phyloP scores from a whole-genome alignment of 1,139 yeast species.

The Blastobotrys petasosporus region DNA sequence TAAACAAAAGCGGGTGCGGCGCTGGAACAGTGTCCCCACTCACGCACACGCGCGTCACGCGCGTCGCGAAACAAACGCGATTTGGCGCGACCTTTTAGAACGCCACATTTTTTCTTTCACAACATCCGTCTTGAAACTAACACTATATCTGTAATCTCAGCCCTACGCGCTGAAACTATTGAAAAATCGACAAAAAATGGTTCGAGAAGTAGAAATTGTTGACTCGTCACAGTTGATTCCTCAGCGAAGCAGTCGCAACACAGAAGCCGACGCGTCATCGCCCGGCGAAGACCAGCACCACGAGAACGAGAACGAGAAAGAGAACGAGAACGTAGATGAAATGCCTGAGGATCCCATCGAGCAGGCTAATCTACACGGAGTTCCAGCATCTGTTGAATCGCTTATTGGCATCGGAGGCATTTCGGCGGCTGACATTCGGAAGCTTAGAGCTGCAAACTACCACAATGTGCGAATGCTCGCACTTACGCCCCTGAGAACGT shows the following conservation, averaged over 20 bases:
- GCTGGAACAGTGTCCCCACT: no score
- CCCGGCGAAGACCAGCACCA: not conserved
- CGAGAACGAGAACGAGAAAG: not conserved
- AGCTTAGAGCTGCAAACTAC: slow-evolving; percentile 74
- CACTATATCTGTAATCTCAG: no score
- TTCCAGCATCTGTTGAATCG: slow-evolving; percentile 13
- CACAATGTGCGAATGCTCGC: slow-evolving; percentile 92
- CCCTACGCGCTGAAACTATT: no score
- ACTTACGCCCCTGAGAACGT: slow-evolving; percentile 75
- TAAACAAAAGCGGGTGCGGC: no score
- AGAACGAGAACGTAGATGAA: no score
- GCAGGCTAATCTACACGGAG: slow-evolving; percentile 12
- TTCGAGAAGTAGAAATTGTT: not conserved
- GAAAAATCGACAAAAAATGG: no score
- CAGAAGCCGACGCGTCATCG: not conserved
- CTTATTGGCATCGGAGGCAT: slow-evolving; percentile 51
- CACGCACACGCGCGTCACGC: no score
- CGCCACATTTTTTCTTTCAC: no score
- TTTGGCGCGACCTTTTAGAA: no score
- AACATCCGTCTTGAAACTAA: no score
- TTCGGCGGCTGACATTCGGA: slow-evolving; percentile 68
- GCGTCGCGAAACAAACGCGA: no score
- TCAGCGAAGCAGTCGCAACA: not conserved
- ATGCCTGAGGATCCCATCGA: slow-evolving; percentile 13
- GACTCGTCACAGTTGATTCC: slow-evolving; percentile 5